Conservation (phyloP, 176 grass and related monocot genomes). For the Saccharum spontaneum region DNA sequence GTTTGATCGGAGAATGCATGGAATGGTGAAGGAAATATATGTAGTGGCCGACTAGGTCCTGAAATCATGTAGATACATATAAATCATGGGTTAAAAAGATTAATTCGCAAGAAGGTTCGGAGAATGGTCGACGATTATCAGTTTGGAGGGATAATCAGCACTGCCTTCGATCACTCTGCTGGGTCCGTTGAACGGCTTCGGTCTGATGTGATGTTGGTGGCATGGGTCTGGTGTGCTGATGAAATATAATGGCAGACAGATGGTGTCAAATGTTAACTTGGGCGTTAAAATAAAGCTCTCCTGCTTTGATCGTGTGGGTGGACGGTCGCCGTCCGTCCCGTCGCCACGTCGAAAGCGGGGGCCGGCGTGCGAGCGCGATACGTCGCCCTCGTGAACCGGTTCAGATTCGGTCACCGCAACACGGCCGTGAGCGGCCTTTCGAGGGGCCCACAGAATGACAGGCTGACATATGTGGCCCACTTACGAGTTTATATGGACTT, state of each 20-base stretch:
- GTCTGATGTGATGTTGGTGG: no score
- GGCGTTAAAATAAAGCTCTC: not conserved
- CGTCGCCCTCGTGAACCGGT: not conserved
- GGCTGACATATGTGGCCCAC: no score
- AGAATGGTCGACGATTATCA: no score
- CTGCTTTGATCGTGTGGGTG: slow-evolving; percentile 24
- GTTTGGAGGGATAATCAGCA: no score
- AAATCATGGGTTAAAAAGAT: no score
- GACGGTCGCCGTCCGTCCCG: slow-evolving; percentile 12
- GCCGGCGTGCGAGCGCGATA: not conserved
- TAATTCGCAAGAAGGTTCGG: no score
- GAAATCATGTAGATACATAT: no score
- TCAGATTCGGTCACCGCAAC: slow-evolving; percentile 11
- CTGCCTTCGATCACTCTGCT: no score
- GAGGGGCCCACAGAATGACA: not conserved
- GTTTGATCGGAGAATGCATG: no score
- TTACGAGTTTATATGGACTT: not conserved
- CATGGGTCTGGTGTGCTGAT: not conserved
- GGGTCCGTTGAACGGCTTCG: no score
- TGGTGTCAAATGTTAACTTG: not conserved
- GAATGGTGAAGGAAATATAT: no score
- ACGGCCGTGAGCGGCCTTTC: not conserved
- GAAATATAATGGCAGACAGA: not conserved
- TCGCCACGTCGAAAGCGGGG: slow-evolving; percentile 30
- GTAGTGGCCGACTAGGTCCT: no score